A percentile compares a stretch with the other conserved stretches of the same genome.
Evolutionary conservation across 2,329 filamentous ascomycete genomes (phyloP).

Genomic region (Tolypocladium tropicale): DNA sequence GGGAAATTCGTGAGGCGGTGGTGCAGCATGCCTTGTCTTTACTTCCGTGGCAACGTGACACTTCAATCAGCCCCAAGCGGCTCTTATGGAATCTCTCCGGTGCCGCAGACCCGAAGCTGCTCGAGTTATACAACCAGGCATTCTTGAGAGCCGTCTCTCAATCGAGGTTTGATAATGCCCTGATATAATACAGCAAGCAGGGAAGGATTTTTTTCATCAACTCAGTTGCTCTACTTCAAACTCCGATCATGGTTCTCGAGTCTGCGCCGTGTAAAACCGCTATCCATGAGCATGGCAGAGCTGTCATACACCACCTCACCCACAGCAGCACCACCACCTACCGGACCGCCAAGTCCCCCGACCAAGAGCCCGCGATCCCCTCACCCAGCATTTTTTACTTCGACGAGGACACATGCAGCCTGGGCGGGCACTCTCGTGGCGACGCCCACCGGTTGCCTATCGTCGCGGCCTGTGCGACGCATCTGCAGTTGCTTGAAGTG

Average conservation of each 20-base stretch:
- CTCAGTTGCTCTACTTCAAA: no score
- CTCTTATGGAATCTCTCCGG: no score
- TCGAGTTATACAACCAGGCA: no score
- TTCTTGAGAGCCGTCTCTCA: no score
- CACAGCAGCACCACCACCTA: neutral
- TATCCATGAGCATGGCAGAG: neutral
- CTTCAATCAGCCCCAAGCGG: no score
- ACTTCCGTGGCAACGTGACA: no score
- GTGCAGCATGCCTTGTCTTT: no score
- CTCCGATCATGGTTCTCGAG: neutral
- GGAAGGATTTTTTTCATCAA: no score
- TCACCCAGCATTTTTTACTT: slow-evolving; percentile 2
- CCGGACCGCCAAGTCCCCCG: neutral
- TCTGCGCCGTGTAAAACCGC: neutral
- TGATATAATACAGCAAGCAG: no score
- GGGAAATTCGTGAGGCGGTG: neutral
- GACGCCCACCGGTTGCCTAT: slow-evolving; percentile 7
- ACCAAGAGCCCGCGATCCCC: slow-evolving; percentile 1
- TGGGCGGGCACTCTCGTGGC: no score
- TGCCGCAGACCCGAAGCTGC: neutral
- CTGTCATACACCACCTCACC: neutral
- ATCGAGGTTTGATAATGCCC: no score
- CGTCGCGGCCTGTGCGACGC: slow-evolving; percentile 34
- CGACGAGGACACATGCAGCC: neutral
- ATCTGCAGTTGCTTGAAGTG: slow-evolving; percentile 50